Evolutionary conservation across 257 asterid genomes (phyloP), one percentile per base, ranked within the genome.

Genomic region (Thymus quinquecostatus): DNA sequence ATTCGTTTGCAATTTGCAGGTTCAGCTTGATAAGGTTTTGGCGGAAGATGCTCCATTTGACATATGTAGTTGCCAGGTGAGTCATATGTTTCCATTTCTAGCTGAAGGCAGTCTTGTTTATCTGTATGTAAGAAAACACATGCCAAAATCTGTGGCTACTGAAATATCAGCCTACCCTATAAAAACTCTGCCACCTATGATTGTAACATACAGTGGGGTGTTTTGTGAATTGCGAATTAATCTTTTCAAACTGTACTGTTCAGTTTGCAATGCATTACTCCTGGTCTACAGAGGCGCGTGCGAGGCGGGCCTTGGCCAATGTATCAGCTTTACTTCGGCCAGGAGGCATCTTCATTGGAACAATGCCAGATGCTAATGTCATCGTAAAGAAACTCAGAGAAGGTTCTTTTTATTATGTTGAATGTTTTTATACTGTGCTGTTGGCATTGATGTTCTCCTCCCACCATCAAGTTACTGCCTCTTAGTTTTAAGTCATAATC

Each of bases 231-330:
- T 40, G 40, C 62, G 54, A 47, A 30, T 60, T 75, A 59, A 77
- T 68, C 62, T 61, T 32, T 58, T 57, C 41, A 76, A 73, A 67
- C 73, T 60, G 76, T 55, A 65, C 34, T 29, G 69, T 86, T 86
- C 90, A 95, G 98, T 92, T 95, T 83, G 99, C 99, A 36, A 78
- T 95, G 99, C 99, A 95, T 80, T 95, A 95, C 79, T 95, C 99
- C 10, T 92, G 99, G 99, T 95, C 99, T 29, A 89, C 98, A 4
- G 98, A 95, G 88, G 97, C 94, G 62, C 97, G 96, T 77, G 99
- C 99, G 48, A 81, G 99, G 49, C 85, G 92, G 45, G 96, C 99
- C 56, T 85, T 95, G 82, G 94, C 98, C 53, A 92, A 95, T 81
- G 88, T 95, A 60, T 92, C 98, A 60, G 96, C 96, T 76, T 87